A percentile compares a stretch with the other conserved stretches of the same genome.
Conservation (phyloP, 345 rosid species). For the Kernera saxatilis region DNA sequence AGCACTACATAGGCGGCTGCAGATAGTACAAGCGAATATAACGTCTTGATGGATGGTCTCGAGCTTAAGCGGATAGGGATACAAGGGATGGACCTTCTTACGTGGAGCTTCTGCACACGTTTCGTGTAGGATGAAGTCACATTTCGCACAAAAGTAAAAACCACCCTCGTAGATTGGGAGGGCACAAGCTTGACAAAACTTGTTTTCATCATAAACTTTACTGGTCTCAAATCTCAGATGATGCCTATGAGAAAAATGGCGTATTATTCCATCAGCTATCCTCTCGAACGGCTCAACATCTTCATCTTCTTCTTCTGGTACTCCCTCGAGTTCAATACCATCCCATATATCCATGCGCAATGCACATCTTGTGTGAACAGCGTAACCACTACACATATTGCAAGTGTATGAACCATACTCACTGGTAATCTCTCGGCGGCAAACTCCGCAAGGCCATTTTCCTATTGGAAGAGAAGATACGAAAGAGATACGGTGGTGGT, state of each 20-base stretch:
- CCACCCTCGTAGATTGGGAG: not conserved
- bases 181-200: too few species aligned
- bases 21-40: too few species aligned
- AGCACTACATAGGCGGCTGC: accelerated
- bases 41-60: too few species aligned
- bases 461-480: not conserved
- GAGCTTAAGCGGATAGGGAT: not conserved
- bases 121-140: not conserved
- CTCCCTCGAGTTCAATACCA: not conserved
- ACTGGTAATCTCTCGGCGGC: not conserved
- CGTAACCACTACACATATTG: not conserved
- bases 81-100: not conserved
- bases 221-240: not conserved
- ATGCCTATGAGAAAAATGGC: not conserved
- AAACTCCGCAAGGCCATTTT: not conserved
- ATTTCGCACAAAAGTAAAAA: not conserved
- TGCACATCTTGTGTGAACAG: constrained; percentile 15
- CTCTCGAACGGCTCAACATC: not conserved
- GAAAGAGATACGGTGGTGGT: not conserved
- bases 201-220: not conserved
- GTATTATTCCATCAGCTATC: not conserved
- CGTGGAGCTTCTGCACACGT: not conserved
- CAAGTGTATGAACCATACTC: constrained; percentile 5
- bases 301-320: not conserved
- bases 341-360: not conserved